Evolutionary conservation across 805 yeast species (phyloP).

Genomic region (Candida maltosa): DNA sequence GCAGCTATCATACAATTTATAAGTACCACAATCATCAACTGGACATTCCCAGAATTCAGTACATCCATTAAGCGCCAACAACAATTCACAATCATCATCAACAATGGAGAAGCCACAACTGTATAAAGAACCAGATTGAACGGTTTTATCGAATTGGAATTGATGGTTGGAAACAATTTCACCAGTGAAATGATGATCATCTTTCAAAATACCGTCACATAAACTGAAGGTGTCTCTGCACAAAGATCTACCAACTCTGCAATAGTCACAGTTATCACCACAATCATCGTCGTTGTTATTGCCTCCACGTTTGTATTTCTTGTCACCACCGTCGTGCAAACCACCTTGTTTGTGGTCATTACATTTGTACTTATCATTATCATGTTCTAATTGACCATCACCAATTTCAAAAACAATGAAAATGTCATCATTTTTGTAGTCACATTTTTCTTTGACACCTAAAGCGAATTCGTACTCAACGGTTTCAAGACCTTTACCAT

Average conservation of each 20-base stretch:
- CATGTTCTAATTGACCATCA: constrained; percentile 2
- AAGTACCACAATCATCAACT: constrained; percentile 4
- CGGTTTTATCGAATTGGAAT: constrained; percentile 8
- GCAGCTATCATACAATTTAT: constrained; percentile 7
- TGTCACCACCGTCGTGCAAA: too few species aligned
- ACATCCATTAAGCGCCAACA: constrained; percentile 6
- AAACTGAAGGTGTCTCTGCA: constrained; percentile 58
- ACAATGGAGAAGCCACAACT: constrained; percentile 6
- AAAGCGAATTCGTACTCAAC: background rate
- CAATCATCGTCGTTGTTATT: background rate
- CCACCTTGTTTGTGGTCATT: too few species aligned
- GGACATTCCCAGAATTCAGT: constrained; percentile 8
- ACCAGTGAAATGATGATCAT: constrained; percentile 5
- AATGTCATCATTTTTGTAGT: too few species aligned
- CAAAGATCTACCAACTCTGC: too few species aligned
- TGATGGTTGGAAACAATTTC: constrained; percentile 9
- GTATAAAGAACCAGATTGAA: constrained; percentile 7
- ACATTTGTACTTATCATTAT: too few species aligned
- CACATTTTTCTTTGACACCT: constrained; percentile 2
- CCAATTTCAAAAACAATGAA: constrained; percentile 4
- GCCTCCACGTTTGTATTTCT: too few species aligned
- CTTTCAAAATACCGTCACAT: constrained; percentile 44
- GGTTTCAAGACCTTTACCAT: background rate
- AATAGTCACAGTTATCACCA: background rate
- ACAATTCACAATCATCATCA: constrained; percentile 1